These are phyloP conservation scores for Leccinum sublutescens DNA, from an alignment of 768 basidiomycete genomes.

Conservation along the genomic window DNA sequence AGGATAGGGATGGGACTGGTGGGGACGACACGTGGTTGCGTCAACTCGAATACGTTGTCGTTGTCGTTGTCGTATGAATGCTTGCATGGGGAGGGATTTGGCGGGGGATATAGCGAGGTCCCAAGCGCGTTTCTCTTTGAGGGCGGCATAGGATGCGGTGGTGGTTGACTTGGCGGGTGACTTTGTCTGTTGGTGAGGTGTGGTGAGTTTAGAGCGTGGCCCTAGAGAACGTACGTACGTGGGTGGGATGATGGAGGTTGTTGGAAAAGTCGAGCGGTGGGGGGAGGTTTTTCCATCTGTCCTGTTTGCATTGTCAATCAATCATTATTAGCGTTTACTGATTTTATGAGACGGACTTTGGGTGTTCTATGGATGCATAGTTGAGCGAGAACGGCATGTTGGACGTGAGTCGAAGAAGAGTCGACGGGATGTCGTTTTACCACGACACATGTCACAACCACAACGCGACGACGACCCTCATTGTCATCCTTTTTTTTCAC, in stretches of 20 bases:
- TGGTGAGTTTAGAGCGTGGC: too few species aligned
- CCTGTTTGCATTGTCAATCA: background rate
- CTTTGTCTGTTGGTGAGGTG: constrained; percentile 39
- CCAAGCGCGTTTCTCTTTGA: constrained; percentile 83
- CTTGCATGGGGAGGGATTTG: constrained; percentile 94
- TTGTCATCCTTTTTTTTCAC: too few species aligned
- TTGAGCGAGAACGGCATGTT: constrained; percentile 31
- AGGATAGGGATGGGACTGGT: too few species aligned
- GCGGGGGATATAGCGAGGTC: constrained; percentile 81
- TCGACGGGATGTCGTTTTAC: too few species aligned
- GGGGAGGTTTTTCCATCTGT: constrained; percentile 62
- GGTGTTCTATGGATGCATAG: constrained; percentile 32
- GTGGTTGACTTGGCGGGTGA: constrained; percentile 36
- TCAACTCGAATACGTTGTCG: too few species aligned
- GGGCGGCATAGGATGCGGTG: constrained; percentile 53
- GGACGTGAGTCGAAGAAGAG: background rate
- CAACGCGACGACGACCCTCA: too few species aligned
- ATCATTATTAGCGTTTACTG: too few species aligned
- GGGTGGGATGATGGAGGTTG: constrained; percentile 33
- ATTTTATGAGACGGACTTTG: constrained; percentile 16
- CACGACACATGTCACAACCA: too few species aligned
- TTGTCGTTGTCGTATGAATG: constrained; percentile 55
- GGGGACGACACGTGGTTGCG: too few species aligned
- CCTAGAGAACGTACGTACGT: constrained; percentile 10
- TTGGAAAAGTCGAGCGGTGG: constrained; percentile 69